Percentiles rank a stretch among this genome's conserved stretches.
phyloP scores from a whole-genome alignment of 2,329 filamentous ascomycete species.

The Tolypocladium nubicola region DNA sequence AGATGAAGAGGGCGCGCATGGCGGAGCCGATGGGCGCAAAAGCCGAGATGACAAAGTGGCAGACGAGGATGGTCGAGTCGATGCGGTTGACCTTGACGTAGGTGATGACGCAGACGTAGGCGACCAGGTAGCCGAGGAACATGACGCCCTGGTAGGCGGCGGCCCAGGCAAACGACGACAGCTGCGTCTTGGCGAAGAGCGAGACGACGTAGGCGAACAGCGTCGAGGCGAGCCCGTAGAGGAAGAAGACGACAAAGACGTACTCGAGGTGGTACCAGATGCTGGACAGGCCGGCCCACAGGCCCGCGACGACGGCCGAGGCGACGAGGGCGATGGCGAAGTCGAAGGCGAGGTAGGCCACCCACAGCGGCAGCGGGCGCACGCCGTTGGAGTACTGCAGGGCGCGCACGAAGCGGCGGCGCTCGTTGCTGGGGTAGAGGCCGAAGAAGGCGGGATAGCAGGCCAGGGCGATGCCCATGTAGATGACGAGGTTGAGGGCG shows the following conservation, averaged over 20 bases:
- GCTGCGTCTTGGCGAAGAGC: slow-evolving; percentile 65
- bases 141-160: slow-evolving; percentile 65
- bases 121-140: slow-evolving; percentile 62
- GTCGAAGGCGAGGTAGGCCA: slow-evolving; percentile 74
- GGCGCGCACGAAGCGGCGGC: slow-evolving; percentile 66
- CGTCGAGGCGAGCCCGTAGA: slow-evolving; percentile 72
- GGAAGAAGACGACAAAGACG: slow-evolving; percentile 67
- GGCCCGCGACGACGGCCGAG: slow-evolving; percentile 53
- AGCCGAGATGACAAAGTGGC: slow-evolving; percentile 64
- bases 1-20: slow-evolving; percentile 62
- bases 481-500: slow-evolving; percentile 68
- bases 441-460: slow-evolving; percentile 80
- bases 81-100: slow-evolving; percentile 62
- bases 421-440: slow-evolving; percentile 79
- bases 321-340: slow-evolving; percentile 59
- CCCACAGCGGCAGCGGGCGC: slow-evolving; percentile 70
- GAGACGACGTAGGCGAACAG: slow-evolving; percentile 74
- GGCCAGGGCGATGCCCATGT: slow-evolving; percentile 69
- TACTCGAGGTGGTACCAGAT: slow-evolving; percentile 75
- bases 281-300: slow-evolving; percentile 54
- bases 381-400: slow-evolving; percentile 91
- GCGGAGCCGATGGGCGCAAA: slow-evolving; percentile 71
- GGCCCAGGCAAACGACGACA: slow-evolving; percentile 76
- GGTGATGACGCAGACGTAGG: slow-evolving; percentile 61
- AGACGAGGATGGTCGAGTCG: slow-evolving; percentile 54